phyloP scores from a whole-genome alignment of 352 stramenopile species.

The Phytophthora colocasiae region DNA sequence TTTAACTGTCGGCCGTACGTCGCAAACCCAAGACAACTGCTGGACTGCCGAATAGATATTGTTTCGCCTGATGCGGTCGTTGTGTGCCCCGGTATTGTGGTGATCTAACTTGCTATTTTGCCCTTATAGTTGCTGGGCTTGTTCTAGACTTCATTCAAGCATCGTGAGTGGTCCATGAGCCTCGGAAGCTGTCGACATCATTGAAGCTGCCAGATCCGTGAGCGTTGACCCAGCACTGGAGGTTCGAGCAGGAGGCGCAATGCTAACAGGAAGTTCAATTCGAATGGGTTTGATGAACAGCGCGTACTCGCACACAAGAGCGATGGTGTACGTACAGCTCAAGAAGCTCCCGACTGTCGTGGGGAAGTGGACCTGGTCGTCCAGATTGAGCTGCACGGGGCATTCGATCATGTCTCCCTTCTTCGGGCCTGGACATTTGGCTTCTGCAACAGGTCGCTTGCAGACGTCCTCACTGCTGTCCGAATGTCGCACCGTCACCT shows the following conservation, averaged over 20 bases:
- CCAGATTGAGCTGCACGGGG: slow-evolving; percentile 60
- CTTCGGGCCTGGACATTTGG: slow-evolving; percentile 58
- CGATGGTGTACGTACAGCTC: slow-evolving; percentile 66
- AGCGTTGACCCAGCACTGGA: slow-evolving; percentile 29
- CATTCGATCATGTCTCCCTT: slow-evolving; percentile 66
- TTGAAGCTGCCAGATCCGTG: slow-evolving; percentile 31
- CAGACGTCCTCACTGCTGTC: slow-evolving; percentile 47
- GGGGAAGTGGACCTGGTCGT: slow-evolving; percentile 64
- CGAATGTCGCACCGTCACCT: slow-evolving; percentile 58
- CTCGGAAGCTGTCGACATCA: slow-evolving; percentile 27
- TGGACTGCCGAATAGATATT: slow-evolving; percentile 42
- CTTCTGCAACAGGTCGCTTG: slow-evolving; percentile 53
- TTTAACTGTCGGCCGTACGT: slow-evolving; percentile 44
- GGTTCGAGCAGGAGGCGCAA: slow-evolving; percentile 30
- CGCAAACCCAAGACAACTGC: slow-evolving; percentile 36
- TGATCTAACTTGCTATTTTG: slow-evolving; percentile 24
- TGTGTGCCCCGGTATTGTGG: slow-evolving; percentile 5
- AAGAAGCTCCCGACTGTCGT: slow-evolving; percentile 63
- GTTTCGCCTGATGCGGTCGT: slow-evolving; percentile 26
- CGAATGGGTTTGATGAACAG: slow-evolving; percentile 30
- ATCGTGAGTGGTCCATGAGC: slow-evolving; percentile 22
- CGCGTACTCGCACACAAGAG: slow-evolving; percentile 66
- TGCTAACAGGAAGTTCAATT: slow-evolving; percentile 50
- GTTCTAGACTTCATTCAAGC: slow-evolving; percentile 19
- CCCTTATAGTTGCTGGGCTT: slow-evolving; percentile 28